Percentiles rank a stretch among this genome's conserved stretches.
Conservation (phyloP, 306 rosid genomes). For the Cicer bijugum region DNA sequence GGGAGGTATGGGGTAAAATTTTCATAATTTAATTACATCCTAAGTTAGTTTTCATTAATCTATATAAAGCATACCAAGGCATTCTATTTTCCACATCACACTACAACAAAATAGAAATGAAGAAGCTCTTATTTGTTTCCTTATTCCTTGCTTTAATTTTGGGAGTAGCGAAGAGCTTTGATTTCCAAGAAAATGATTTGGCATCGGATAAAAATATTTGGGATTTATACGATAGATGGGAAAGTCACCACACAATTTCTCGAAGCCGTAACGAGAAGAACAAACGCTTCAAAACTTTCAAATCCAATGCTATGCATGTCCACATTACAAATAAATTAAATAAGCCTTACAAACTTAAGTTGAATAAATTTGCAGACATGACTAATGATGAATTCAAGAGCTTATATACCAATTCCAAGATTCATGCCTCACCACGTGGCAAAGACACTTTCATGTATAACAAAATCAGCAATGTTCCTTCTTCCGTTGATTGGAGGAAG, state of each 20-base stretch:
- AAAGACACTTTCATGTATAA: slow-evolving; percentile 49
- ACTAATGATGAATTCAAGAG: slow-evolving; percentile 59
- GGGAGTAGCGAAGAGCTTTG: slow-evolving; percentile 34
- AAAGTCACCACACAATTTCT: slow-evolving; percentile 59
- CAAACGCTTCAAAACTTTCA: slow-evolving; percentile 59
- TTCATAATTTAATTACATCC: too few species aligned
- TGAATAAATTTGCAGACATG: slow-evolving; percentile 63
- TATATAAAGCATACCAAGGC: background rate
- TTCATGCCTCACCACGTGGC: slow-evolving; percentile 47
- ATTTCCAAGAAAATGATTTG: slow-evolving; percentile 51
- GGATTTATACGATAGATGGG: slow-evolving; percentile 62
- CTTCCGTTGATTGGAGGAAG: slow-evolving; percentile 61
- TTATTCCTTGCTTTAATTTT: slow-evolving; percentile 48
- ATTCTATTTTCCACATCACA: slow-evolving; percentile 43
- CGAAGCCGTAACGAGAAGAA: slow-evolving; percentile 49
- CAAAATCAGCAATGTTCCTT: slow-evolving; percentile 39
- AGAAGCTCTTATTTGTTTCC: slow-evolving; percentile 39
- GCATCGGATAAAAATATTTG: slow-evolving; percentile 49
- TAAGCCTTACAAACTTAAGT: slow-evolving; percentile 61
- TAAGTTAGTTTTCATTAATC: slow-evolving; percentile 9
- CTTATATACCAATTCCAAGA: slow-evolving; percentile 52
- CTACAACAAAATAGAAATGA: slow-evolving; percentile 36
- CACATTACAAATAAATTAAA: slow-evolving; percentile 53
- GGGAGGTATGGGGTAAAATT: too few species aligned
- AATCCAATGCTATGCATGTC: slow-evolving; percentile 55